Base-by-base conservation (phyloP, 805 yeast species). In the Saccharomycopsis sp. region DNA sequence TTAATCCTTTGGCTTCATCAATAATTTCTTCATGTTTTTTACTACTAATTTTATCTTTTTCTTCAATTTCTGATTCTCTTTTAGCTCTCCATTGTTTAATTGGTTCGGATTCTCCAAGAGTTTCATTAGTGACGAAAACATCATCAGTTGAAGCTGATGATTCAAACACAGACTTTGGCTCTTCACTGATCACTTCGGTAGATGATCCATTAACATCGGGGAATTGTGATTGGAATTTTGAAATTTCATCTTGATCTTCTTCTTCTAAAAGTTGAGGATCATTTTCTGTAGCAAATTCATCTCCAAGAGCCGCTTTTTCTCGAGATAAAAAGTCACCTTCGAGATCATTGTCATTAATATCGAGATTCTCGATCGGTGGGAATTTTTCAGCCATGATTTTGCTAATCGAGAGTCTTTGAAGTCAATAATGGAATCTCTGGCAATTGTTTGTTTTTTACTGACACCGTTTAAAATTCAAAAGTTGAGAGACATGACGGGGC, bases 271-370 rank as follows among this genome's bases (percentile, higher is more conserved):
- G 21, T 13, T 27, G 23, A 6, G 34, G 34, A 26, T 46, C 49
- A n/a, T 38, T 39, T n/a, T 25, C 45, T 13, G 49, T 44, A 21
- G 39, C 36, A 33, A 46, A 46, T 25, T 43, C 47, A 20, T 42
- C 41, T 6, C 49, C 49, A 6, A 46, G 35, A 2, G 40, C 41
- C 10, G 44, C 48, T 27, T 46, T 46, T 36, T 46, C 49, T 31
- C 49, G 31, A 18, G 36, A 36, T 5, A 46, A 30, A 26, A 46
- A 46, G 18, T 46, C 43, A n/a, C 46, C 48, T 15, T 37, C 42
- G 1, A 34, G 31, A 14, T 30, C 38, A 6, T 14, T 32, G 26
- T 40, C 47, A 18, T 28, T 30, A 15, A 46, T 44, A 26, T 41
- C 44, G 8, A 44, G 25, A 28, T 35, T 36, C 27, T 43, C 45